Evolutionary conservation across 441 rosid genomes (phyloP), one percentile per base, ranked within the genome.

Genomic region (Gossypium schwendimanii): DNA sequence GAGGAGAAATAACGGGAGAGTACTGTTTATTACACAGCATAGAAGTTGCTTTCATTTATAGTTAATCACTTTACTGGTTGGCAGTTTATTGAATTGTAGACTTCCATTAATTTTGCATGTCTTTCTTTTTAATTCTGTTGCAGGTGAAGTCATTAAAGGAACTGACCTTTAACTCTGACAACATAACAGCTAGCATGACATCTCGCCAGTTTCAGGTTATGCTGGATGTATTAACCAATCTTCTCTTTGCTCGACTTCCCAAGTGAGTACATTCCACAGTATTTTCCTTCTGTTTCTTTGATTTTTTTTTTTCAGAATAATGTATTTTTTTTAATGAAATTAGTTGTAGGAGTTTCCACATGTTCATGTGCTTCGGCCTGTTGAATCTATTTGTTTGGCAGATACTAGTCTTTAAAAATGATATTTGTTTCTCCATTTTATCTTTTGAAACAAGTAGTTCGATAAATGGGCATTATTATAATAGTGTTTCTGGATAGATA

Each of bases 61-160:
- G 33, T 55, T 58, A 54, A 39, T 66, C 9, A 20, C 18, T 36
- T 45, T n/a, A 17, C 55, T 73, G 55, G 24, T 41, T 59, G 68
- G 67, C 71, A 26, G 71, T 71, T 60, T 41, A n/a, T 58, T 41
- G 20, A 58, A 71, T 53, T 18, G 23, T 73, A 71, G n/a, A 21
- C 18, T 76, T 64, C 55, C 55, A 21, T 76, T 62, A 28, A 70
- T 70, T 63, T 64, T 61, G 59, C 70, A 63, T 70, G 54, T 41
- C 72, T 72, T 70, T 54, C 47, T 45, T 80, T 80, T 21, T 73
- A 23, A 52, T 70, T 20, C 54, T 81, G 74, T 63, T 63, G n/a
- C 70, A 96, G 99, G 87, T 96, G 88, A 96, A 96, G 86, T 98
- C 99, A 50, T 87, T 96, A 72, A 92, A 96, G 82, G 99, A 96